Percentiles rank a stretch among this genome's conserved stretches.
Evolutionary conservation across 208 protist species (phyloP).

Genomic region (Crithidia brevicula): DNA sequence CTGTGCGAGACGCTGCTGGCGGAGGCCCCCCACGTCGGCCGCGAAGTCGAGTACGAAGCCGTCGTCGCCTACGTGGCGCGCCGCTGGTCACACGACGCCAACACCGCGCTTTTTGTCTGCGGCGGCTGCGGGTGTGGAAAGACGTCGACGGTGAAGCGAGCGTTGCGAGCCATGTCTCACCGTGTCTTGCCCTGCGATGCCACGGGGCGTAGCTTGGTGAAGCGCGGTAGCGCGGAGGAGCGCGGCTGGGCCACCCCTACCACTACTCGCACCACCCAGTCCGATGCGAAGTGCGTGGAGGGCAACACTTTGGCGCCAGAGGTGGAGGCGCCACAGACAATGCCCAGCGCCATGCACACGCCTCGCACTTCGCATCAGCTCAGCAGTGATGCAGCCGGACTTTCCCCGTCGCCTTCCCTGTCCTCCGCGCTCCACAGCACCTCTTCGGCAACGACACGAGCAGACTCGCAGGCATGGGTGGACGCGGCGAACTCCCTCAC

Average conservation of each 20-base stretch:
- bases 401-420: constrained; percentile 7
- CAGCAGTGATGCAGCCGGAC: constrained; percentile 5
- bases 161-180: constrained; percentile 56
- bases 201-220: constrained; percentile 21
- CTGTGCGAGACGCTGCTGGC: constrained; percentile 29
- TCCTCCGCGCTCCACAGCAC: not conserved
- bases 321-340: not conserved
- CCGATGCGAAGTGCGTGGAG: not conserved
- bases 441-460: not conserved
- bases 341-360: not conserved
- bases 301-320: not conserved
- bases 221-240: constrained; percentile 20
- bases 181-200: constrained; percentile 64
- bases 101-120: constrained; percentile 76
- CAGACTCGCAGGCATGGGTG: not conserved
- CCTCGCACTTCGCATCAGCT: constrained; percentile 9
- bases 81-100: constrained; percentile 34
- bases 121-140: constrained; percentile 88
- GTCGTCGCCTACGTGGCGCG: constrained; percentile 60
- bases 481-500: not conserved
- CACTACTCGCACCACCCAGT: not conserved
- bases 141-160: constrained; percentile 78
- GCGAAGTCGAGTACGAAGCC: constrained; percentile 62
- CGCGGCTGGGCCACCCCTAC: constrained; percentile 15
- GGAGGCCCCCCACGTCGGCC: constrained; percentile 30